Evolutionary conservation across 2,329 filamentous ascomycete species (phyloP).

Genomic region (Fusarium multiceps): DNA sequence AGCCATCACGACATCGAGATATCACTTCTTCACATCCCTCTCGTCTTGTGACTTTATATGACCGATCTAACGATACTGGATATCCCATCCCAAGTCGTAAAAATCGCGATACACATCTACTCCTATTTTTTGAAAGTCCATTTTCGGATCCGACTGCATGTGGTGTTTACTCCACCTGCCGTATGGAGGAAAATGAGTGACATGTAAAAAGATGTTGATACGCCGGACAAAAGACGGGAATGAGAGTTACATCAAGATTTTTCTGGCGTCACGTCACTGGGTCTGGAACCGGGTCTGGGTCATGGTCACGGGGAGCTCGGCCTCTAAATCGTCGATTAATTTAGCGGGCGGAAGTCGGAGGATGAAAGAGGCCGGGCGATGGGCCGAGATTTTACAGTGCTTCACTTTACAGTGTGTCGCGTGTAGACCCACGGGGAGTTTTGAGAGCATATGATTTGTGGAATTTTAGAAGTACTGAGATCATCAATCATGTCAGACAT

Average conservation of each 20-base stretch:
- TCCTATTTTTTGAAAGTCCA: not conserved
- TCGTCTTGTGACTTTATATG: not conserved
- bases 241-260: slow-evolving; percentile 15
- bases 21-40: not conserved
- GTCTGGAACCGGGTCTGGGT: not conserved
- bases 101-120: not conserved
- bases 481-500: not conserved
- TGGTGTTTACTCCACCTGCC: not conserved
- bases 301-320: slow-evolving; percentile 38
- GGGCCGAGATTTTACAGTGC: slow-evolving; percentile 8
- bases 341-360: slow-evolving; percentile 37
- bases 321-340: not conserved
- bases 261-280: slow-evolving; percentile 14
- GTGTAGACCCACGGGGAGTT: slow-evolving; percentile 20
- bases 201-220: slow-evolving; percentile 10
- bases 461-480: not conserved
- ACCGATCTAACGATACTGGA: not conserved
- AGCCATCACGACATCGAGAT: not conserved
- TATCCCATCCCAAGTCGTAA: not conserved
- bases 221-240: slow-evolving; percentile 21
- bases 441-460: not conserved
- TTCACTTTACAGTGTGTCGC: not conserved
- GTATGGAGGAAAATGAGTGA: slow-evolving; percentile 12
- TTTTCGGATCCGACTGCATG: slow-evolving; percentile 2
- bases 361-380: slow-evolving; percentile 20